Conservation (phyloP, 2,329 filamentous ascomycete species). For the Colletotrichum coccodes region DNA sequence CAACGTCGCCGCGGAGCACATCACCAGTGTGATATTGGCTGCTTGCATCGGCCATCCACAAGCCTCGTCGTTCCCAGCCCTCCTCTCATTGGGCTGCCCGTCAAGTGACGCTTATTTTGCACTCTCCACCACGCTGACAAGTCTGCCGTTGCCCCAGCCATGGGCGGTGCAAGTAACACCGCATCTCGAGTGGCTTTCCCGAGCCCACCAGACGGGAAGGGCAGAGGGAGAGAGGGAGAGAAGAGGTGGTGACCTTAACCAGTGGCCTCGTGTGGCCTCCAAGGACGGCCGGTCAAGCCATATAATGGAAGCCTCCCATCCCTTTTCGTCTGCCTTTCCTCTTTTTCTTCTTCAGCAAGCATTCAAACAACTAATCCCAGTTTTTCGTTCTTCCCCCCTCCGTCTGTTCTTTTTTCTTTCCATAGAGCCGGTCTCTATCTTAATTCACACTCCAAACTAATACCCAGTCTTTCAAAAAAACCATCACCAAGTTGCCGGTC, state of each 20-base stretch:
- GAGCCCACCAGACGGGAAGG: constrained; percentile 12
- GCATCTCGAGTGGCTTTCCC: constrained; percentile 26
- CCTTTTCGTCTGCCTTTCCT: constrained; percentile 52
- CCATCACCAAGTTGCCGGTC: constrained; percentile 50
- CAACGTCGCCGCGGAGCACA: constrained; percentile 25
- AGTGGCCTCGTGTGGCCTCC: constrained; percentile 25
- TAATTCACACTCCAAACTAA: constrained; percentile 33
- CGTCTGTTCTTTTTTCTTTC: constrained; percentile 50
- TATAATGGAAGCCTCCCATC: constrained; percentile 47
- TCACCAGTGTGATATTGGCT: constrained; percentile 33
- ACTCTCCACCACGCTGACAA: constrained; percentile 27
- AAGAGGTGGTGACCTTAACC: constrained; percentile 6
- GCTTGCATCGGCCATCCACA: constrained; percentile 33
- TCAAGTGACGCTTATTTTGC: constrained; percentile 27
- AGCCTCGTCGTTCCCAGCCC: constrained; percentile 8
- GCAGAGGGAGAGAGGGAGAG: neutral
- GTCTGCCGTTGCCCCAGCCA: constrained; percentile 23
- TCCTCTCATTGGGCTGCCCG: constrained; percentile 28
- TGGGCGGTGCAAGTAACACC: constrained; percentile 25
- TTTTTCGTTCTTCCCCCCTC: constrained; percentile 61
- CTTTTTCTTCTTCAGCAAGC: constrained; percentile 73
- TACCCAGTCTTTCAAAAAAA: constrained; percentile 40
- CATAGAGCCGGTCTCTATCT: constrained; percentile 67
- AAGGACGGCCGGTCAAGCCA: constrained; percentile 26
- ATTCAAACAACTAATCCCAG: constrained; percentile 63